These are phyloP conservation scores for Prunus kanzakura DNA, from an alignment of 306 rosid genomes.

Conservation along the genomic window DNA sequence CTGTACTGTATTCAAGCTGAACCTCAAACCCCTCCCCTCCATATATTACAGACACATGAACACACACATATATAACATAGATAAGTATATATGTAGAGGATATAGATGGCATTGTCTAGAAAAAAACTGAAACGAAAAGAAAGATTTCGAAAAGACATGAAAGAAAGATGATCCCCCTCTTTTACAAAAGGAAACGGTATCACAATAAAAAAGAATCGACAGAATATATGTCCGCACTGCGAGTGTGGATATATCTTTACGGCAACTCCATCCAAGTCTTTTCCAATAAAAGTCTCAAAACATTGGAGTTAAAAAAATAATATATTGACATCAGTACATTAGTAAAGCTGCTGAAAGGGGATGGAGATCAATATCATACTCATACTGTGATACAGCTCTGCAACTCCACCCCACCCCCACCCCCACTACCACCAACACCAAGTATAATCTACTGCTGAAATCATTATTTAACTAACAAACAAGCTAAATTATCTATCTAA, in stretches of 20 bases:
- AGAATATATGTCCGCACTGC: conserved; percentile 32
- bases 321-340: conserved; percentile 1
- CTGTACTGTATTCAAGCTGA: background rate
- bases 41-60: background rate
- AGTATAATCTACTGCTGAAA: background rate
- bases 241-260: conserved; percentile 1
- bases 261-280: conserved; percentile 22
- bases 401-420: background rate
- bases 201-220: conserved; percentile 52
- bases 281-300: conserved; percentile 25
- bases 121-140: conserved; percentile 25
- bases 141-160: conserved; percentile 12
- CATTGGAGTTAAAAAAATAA: conserved; percentile 1
- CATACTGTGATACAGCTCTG: background rate
- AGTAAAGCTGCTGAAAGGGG: conserved; percentile 38
- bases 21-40: background rate
- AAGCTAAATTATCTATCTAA: too few relatives aligned
- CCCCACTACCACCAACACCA: background rate
- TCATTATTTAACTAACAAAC: background rate
- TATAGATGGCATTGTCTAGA: background rate
- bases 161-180: conserved; percentile 42
- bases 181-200: conserved; percentile 49
- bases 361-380: background rate
- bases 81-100: background rate
- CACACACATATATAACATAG: background rate